Evolutionary conservation across 768 basidiomycete genomes (phyloP), one percentile per base, ranked within the genome.

Genomic region (Pisolithus tinctorius): DNA sequence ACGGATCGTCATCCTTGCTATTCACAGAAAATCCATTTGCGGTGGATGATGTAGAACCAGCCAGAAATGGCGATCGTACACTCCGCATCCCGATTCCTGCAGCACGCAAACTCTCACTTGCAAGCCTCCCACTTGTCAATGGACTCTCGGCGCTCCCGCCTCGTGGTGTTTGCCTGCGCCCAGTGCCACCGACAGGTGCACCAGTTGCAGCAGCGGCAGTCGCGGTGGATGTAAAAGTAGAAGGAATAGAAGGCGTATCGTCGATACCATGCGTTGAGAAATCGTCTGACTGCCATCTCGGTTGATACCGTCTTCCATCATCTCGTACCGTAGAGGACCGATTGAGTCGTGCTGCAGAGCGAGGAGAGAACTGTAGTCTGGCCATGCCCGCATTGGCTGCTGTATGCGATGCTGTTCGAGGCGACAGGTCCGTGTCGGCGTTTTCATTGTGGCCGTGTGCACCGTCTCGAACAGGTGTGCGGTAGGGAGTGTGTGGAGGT

Each of bases 81-180:
- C 58, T 57, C 25, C 66, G 64, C 66, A 62, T 74, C 29, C 73
- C 75, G 50, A 89, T 69, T 9, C 88, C 88, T 0, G 87, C 86
- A 0, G 86, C 84, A 45, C 83, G 74, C 52, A 90, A 60, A 14
- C 81, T 81, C 63, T 88, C 85, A 4, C 84, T 80, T 8, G 86
- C 64, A 13, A 90, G 64, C 51, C 85, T 67, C 10, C 63, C 69
- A 45, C 66, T 73, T 50, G 68, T 69, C 26, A 85, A 62, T 7
- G 81, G 72, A 60, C 79, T 86, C 68, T 89, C 88, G 3, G 81
- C 83, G 61, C 84, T 88, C 4, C 87, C 87, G 0, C 77, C 78
- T 34, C 87, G 71, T 14, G 76, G 63, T 29, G 73, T 73, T 60
- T 86, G 86, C 40, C 77, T 68, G 26, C 78, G 69, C 27, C 82